Conservation (phyloP, 169 alveolate genomes). For the Babesia sp. region DNA sequence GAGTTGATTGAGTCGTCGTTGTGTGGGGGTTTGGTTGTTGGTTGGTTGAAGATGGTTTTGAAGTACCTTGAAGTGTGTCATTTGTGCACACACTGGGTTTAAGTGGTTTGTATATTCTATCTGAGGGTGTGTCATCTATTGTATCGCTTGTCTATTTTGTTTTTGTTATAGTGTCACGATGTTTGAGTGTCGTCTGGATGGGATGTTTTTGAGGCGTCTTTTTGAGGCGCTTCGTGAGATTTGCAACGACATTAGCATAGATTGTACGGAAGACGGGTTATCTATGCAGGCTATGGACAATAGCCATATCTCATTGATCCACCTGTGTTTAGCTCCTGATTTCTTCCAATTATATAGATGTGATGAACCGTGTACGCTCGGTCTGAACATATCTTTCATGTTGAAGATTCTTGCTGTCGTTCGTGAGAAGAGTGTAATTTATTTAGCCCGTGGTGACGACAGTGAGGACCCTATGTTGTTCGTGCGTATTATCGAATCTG, state of each 20-base stretch:
- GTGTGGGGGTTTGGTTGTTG: no score
- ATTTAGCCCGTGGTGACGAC: slow-evolving; percentile 72
- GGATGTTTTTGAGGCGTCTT: slow-evolving; percentile 72
- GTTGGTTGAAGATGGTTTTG: no score
- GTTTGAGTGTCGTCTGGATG: slow-evolving; percentile 81
- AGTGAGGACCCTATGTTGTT: slow-evolving; percentile 68
- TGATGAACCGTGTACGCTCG: slow-evolving; percentile 80
- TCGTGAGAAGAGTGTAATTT: slow-evolving; percentile 73
- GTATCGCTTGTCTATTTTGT: neutral
- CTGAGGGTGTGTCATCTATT: no score
- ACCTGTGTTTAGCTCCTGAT: slow-evolving; percentile 81
- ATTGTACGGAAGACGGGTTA: slow-evolving; percentile 85
- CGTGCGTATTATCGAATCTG: slow-evolving; percentile 53
- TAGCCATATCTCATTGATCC: slow-evolving; percentile 86
- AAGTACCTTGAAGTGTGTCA: no score
- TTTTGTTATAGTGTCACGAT: slow-evolving; percentile 27
- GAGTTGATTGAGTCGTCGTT: no score
- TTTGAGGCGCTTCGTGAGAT: slow-evolving; percentile 85
- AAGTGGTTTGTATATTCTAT: no score
- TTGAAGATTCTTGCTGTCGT: slow-evolving; percentile 75
- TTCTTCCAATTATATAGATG: slow-evolving; percentile 88
- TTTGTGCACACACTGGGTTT: no score
- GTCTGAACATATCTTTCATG: slow-evolving; percentile 78
- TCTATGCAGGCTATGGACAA: slow-evolving; percentile 90
- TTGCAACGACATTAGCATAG: slow-evolving; percentile 87